Evolutionary conservation across 352 stramenopile species (phyloP).

Genomic region (Globisporangium echinulatum): DNA sequence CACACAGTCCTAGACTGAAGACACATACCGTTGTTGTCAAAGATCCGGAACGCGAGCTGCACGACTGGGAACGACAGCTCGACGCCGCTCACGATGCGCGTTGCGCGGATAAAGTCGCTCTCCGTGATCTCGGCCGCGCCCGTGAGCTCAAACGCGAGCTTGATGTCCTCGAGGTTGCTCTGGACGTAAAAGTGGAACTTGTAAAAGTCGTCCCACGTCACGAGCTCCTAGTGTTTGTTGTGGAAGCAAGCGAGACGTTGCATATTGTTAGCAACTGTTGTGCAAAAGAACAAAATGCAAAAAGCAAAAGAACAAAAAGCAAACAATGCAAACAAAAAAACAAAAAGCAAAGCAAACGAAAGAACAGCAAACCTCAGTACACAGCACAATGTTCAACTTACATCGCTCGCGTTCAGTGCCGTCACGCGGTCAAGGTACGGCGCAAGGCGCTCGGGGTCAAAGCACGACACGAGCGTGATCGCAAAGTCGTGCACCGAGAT

Average conservation of each 20-base stretch:
- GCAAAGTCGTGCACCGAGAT: slow-evolving; percentile 78
- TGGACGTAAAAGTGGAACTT: slow-evolving; percentile 72
- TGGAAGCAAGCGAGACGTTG: not conserved
- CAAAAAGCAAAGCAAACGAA: not conserved
- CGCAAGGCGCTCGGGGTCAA: slow-evolving; percentile 57
- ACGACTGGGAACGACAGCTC: slow-evolving; percentile 64
- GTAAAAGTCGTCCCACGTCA: slow-evolving; percentile 70
- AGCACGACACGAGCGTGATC: slow-evolving; percentile 65
- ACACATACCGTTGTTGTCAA: slow-evolving; percentile 52
- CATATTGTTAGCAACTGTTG: not conserved
- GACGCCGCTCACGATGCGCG: slow-evolving; percentile 54
- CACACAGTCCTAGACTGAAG: not conserved
- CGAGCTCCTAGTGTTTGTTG: slow-evolving; percentile 25
- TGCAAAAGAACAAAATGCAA: not conserved
- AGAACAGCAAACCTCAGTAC: not conserved
- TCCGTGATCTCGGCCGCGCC: slow-evolving; percentile 61
- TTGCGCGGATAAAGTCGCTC: slow-evolving; percentile 65
- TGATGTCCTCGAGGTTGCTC: slow-evolving; percentile 64
- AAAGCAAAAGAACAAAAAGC: not conserved
- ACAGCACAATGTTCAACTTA: slow-evolving; percentile 5
- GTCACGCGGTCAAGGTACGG: slow-evolving; percentile 56
- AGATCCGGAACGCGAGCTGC: slow-evolving; percentile 69
- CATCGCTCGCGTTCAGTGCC: slow-evolving; percentile 49
- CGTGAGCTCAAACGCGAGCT: slow-evolving; percentile 64
- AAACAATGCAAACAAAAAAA: not conserved